These are phyloP conservation scores for Xylaria digitata DNA, from an alignment of 2,329 filamentous ascomycete species.

Conservation along the genomic window DNA sequence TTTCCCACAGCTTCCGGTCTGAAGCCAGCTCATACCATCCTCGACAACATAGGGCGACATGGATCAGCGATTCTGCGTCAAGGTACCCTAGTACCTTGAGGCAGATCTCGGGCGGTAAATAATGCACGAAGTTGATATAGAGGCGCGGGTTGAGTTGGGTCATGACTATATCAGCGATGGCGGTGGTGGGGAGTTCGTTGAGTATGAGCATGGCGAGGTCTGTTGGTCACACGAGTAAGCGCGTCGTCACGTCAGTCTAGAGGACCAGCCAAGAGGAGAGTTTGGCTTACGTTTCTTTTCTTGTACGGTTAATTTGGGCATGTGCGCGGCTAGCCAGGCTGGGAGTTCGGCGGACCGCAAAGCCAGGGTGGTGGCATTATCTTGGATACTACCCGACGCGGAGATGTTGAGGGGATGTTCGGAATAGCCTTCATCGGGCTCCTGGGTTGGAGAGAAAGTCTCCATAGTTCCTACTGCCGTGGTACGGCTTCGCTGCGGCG, in stretches of 20 bases:
- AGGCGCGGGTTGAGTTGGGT: slow-evolving; percentile 83
- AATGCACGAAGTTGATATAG: slow-evolving; percentile 89
- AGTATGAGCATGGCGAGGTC: slow-evolving; percentile 85
- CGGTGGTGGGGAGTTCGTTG: slow-evolving; percentile 80
- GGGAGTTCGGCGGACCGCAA: slow-evolving; percentile 59
- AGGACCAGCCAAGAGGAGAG: background rate
- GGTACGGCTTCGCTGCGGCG: slow-evolving; percentile 6
- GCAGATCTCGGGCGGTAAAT: slow-evolving; percentile 90
- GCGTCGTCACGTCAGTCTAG: slow-evolving; percentile 32
- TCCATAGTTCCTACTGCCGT: slow-evolving; percentile 50
- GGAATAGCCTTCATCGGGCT: slow-evolving; percentile 88
- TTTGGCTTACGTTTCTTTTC: slow-evolving; percentile 61
- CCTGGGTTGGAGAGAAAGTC: slow-evolving; percentile 62
- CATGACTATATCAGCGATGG: slow-evolving; percentile 79
- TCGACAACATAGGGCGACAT: slow-evolving; percentile 80
- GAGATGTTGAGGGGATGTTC: slow-evolving; percentile 73
- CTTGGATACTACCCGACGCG: slow-evolving; percentile 47
- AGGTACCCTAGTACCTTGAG: slow-evolving; percentile 90
- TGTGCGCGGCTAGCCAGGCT: slow-evolving; percentile 62
- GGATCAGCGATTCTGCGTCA: slow-evolving; percentile 81
- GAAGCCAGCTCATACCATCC: slow-evolving; percentile 84
- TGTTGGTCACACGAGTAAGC: slow-evolving; percentile 52
- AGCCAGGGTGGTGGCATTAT: slow-evolving; percentile 50
- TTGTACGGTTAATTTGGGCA: slow-evolving; percentile 60
- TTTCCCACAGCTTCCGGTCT: slow-evolving; percentile 88